Evolutionary conservation across 2,329 filamentous ascomycete genomes (phyloP), one percentile per base, ranked within the genome.

Genomic region (Curvularia sp.): DNA sequence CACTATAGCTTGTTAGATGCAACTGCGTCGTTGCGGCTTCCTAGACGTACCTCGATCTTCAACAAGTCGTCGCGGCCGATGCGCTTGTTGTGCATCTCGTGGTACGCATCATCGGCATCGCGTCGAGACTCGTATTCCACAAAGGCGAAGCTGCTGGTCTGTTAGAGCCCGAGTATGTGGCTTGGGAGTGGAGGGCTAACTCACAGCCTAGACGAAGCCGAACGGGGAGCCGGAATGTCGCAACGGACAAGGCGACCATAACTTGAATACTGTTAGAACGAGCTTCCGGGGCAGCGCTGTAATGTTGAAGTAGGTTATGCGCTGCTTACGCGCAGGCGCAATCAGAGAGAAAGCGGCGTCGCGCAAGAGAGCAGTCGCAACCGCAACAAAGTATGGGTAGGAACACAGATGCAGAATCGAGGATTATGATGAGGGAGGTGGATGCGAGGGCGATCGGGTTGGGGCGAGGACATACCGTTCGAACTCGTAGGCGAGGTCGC

Each of bases 1-100:
- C 95, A 99, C 95, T 99, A 65, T n/a, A 47, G 28, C 28, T 49
- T 43, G 62, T 75, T 56, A 73, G 71, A 43, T 50, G 54, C 49
- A 56, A 35, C 30, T 28, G 22, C 42, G 35, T 54, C 49, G 47
- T 42, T 15, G 24, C 13, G 15, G 10, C 10, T 35, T 26, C 15
- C 22, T 35, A 41, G 30, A 69, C 54, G 55, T 86, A 97, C 95
- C 87, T 99, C 95, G 67, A 99, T 98, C 84, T 99, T 99, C 82
- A 99, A 78, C 60, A 97, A 83, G 74, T 99, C 95, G 76, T 99
- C 95, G 63, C 94, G 90, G 48, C 93, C 93, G 70, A 99, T 93
- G 68, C 94, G 92, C 87, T 97, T 97, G 84, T 98, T 98, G 78
- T 99, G 95, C 95, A 99, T 99, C 83, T 99, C 95, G 79, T 99